Percentiles rank a stretch among this genome's conserved stretches.
Evolutionary conservation across 805 yeast genomes (phyloP).

Genomic region (Saturnispora zaruensis): DNA sequence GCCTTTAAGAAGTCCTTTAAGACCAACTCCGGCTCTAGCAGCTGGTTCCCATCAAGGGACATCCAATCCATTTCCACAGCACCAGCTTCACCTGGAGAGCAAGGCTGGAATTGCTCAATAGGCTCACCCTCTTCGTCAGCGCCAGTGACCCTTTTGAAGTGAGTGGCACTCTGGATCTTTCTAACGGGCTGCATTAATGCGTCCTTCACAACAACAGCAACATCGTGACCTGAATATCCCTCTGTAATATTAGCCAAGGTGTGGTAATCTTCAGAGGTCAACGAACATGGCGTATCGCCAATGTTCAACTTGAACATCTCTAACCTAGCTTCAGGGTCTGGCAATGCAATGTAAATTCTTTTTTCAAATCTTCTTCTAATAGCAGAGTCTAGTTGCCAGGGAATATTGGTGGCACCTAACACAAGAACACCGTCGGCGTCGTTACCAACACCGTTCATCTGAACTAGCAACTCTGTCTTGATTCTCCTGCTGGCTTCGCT

Average conservation of each 20-base stretch:
- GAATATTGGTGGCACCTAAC: conserved; percentile 95
- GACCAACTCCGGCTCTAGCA: conserved; percentile 82
- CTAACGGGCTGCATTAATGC: conserved; percentile 97
- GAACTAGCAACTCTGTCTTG: conserved; percentile 90
- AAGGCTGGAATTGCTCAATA: conserved; percentile 61
- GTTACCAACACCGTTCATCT: conserved; percentile 98
- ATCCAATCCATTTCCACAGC: conserved; percentile 92
- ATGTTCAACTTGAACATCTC: conserved; percentile 92
- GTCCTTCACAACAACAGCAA: conserved; percentile 93
- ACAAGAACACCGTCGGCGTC: conserved; percentile 89
- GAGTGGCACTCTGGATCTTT: conserved; percentile 92
- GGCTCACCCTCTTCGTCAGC: conserved; percentile 30
- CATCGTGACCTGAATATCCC: conserved; percentile 96
- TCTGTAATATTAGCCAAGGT: conserved; percentile 87
- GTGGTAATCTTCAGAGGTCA: conserved; percentile 64
- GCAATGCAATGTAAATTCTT: conserved; percentile 89
- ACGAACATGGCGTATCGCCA: conserved; percentile 78
- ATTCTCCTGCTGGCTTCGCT: conserved; percentile 94
- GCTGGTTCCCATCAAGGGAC: conserved; percentile 80
- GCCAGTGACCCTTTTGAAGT: conserved; percentile 58
- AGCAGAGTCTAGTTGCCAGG: conserved; percentile 98
- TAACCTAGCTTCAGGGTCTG: conserved; percentile 86
- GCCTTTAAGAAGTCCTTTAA: conserved; percentile 92
- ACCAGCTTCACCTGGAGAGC: conserved; percentile 91
- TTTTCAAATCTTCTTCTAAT: conserved; percentile 93